phyloP scores from a whole-genome alignment of 805 yeast genomes.

The Yarrowia sp. region DNA sequence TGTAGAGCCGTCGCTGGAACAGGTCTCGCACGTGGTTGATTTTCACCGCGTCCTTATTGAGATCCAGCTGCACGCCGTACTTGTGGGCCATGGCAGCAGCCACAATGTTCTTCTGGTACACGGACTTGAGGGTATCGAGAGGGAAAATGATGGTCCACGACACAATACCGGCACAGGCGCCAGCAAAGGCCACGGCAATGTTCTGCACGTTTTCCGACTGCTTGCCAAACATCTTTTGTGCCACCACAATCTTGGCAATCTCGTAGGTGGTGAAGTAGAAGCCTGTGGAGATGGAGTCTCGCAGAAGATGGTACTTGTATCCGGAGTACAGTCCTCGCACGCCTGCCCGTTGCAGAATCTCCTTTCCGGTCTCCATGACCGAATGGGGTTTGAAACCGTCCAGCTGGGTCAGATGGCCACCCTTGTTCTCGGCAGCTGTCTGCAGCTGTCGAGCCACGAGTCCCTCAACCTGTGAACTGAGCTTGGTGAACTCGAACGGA shows the following conservation, averaged over 20 bases:
- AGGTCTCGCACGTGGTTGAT: slow-evolving; percentile 42
- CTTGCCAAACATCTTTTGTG: slow-evolving; percentile 44
- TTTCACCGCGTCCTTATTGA: slow-evolving; percentile 43
- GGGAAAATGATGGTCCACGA: slow-evolving; percentile 83
- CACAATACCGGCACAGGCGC: slow-evolving; percentile 78
- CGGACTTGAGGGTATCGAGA: slow-evolving; percentile 78
- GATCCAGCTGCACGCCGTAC: slow-evolving; percentile 49
- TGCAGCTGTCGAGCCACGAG: slow-evolving; percentile 51
- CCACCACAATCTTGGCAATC: slow-evolving; percentile 63
- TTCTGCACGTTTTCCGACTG: slow-evolving; percentile 50
- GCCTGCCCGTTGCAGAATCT: slow-evolving; percentile 67
- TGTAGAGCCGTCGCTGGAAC: slow-evolving; percentile 64
- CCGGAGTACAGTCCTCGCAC: slow-evolving; percentile 74
- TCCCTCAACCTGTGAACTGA: slow-evolving; percentile 73
- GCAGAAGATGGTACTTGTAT: slow-evolving; percentile 64
- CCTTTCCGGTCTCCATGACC: slow-evolving; percentile 57
- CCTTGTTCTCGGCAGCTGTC: slow-evolving; percentile 48
- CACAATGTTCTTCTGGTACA: slow-evolving; percentile 76
- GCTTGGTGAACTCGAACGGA: slow-evolving; percentile 85
- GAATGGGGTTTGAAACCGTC: slow-evolving; percentile 45
- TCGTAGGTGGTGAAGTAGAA: slow-evolving; percentile 79
- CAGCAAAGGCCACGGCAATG: slow-evolving; percentile 66
- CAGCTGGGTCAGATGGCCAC: slow-evolving; percentile 47
- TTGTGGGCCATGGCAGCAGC: slow-evolving; percentile 64
- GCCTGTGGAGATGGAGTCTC: slow-evolving; percentile 77